phyloP scores from a whole-genome alignment of 805 yeast species.

The Candida tallmaniae region DNA sequence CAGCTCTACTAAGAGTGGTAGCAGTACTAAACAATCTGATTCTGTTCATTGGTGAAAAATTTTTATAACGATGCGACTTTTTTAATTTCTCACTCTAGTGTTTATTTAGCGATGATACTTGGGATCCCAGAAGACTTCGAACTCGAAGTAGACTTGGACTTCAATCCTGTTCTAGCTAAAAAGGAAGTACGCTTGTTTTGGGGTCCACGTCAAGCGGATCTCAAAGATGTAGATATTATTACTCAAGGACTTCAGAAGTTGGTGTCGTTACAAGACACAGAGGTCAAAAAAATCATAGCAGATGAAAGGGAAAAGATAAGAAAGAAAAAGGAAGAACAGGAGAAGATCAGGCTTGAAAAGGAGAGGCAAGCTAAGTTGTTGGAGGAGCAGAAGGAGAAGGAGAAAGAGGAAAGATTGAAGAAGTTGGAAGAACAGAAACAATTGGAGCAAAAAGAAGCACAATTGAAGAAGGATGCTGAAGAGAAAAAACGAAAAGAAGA shows the following conservation, averaged over 20 bases:
- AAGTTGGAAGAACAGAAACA: conserved; percentile 16
- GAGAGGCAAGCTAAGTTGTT: conserved; percentile 12
- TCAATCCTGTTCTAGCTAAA: not conserved
- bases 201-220: not conserved
- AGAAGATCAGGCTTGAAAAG: conserved; percentile 9
- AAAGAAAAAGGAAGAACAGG: conserved; percentile 19
- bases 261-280: conserved; percentile 13
- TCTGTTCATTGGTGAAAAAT: conserved; percentile 5
- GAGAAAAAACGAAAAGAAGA: conserved; percentile 8
- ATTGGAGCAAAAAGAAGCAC: conserved; percentile 14
- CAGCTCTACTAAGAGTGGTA: conserved; percentile 45
- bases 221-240: conserved; percentile 1
- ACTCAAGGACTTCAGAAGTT: conserved; percentile 3
- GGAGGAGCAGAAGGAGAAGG: conserved; percentile 18
- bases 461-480: conserved; percentile 10
- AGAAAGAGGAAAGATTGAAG: conserved; percentile 4
- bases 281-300: conserved; percentile 15
- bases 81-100: no score
- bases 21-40: conserved; percentile 30
- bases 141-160: conserved; percentile 10
- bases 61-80: not conserved
- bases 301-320: conserved; percentile 19
- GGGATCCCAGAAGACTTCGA: conserved; percentile 24
- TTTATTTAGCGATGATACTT: conserved; percentile 19
- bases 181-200: not conserved